Base-by-base conservation (phyloP, 2,329 filamentous ascomycete genomes). In the Cadophora gregata region DNA sequence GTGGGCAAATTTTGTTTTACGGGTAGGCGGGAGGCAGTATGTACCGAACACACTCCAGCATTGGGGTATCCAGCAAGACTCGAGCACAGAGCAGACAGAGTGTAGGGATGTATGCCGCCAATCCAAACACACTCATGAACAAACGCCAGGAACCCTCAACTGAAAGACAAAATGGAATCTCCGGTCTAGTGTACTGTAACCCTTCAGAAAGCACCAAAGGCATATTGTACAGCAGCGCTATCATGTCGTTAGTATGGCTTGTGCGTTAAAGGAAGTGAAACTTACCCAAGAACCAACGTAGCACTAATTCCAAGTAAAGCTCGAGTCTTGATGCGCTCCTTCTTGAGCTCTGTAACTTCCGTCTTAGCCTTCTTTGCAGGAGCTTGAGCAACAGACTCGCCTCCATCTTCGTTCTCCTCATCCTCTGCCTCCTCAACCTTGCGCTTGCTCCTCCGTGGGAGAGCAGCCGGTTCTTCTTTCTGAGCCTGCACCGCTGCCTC, bases 241-340 rank as follows among this genome's bases (percentile, higher is more conserved):
- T 24, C 21, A 8, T 53, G 24, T 4, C 25, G 60, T 74, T 68
- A 74, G 73, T 53, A 60, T 56, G 29, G 27, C 27, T 45, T 21
- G 3, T 6, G 9, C 33, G 36, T 31, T 9, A 50, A 42, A 45
- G 21, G 38, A 9, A 5, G 56, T 59, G 51, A 36, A 42, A 90
- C 93, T 82, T 87, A 98, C 96, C 94, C 94, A 79, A 97, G 86
- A 65, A 92, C 93, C 78, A 97, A 85, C 56, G 93, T 96, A 66
- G 93, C 93, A 69, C 90, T 92, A 62, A 98, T 87, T 66, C 96
- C 95, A 70, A 97, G 85, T 68, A 97, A 82, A 56, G 96, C 93
- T 76, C 93, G 88, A 79, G 90, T 93, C 80, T 93, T 90, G 71
- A 97, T 93, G 76, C 89, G 91, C 80, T 96, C 91, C 81, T 93